These are phyloP conservation scores for Lecanoromycetidae sp. DNA, from an alignment of 2,329 filamentous ascomycete species.

Conservation along the genomic window DNA sequence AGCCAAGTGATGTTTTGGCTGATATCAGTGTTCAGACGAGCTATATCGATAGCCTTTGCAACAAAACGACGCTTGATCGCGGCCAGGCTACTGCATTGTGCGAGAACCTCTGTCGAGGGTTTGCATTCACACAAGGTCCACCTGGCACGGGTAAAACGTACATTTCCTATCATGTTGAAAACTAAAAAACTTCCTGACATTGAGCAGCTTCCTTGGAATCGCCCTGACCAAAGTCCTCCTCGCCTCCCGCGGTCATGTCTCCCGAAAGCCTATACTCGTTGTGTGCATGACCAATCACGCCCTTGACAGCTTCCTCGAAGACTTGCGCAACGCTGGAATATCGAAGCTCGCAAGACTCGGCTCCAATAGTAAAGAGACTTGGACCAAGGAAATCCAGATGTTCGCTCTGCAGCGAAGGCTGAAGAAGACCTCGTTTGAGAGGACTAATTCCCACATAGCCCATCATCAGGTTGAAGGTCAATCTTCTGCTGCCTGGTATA, in stretches of 20 bases:
- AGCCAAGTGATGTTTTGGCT: slow-evolving; percentile 1
- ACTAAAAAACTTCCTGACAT: neutral
- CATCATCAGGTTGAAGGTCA: slow-evolving; percentile 8
- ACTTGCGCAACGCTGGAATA: slow-evolving; percentile 21
- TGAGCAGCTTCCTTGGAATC: slow-evolving; percentile 17
- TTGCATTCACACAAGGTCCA: slow-evolving; percentile 23
- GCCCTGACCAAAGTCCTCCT: slow-evolving; percentile 21
- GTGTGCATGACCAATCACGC: slow-evolving; percentile 27
- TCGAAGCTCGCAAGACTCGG: slow-evolving; percentile 23
- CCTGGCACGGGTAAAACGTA: slow-evolving; percentile 23
- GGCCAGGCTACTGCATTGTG: slow-evolving; percentile 21
- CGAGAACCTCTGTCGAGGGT: slow-evolving; percentile 16
- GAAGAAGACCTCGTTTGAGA: slow-evolving; percentile 10
- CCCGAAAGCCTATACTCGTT: slow-evolving; percentile 23
- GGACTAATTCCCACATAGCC: neutral
- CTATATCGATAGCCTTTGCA: slow-evolving; percentile 10
- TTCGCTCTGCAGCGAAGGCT: slow-evolving; percentile 2
- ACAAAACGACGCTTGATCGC: slow-evolving; percentile 19
- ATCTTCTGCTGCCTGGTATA: too few relatives aligned
- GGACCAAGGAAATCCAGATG: slow-evolving; percentile 13
- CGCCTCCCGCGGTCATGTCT: slow-evolving; percentile 15
- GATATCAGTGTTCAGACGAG: neutral
- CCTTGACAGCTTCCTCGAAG: slow-evolving; percentile 23
- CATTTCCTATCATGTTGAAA: neutral
- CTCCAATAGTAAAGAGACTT: slow-evolving; percentile 21